Evolutionary conservation across 1,139 yeast species (phyloP).

Genomic region (Debaryomyces fabryi): DNA sequence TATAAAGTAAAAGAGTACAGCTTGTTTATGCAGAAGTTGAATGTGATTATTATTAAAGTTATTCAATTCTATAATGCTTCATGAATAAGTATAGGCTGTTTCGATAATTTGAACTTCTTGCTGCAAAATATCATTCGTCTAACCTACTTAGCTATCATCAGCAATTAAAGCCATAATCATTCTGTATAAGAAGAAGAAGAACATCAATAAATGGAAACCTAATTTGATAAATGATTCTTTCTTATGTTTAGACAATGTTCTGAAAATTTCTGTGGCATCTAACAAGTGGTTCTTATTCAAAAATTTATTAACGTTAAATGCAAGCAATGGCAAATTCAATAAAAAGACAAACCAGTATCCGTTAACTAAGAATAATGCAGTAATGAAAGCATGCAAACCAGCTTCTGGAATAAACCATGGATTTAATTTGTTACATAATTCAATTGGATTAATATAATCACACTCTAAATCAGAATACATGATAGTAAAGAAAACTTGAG

Average conservation of each 20-base stretch:
- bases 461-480: constrained; percentile 93
- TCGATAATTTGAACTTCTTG: neutral
- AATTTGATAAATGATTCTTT: constrained; percentile 88
- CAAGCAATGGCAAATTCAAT: constrained; percentile 82
- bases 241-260: constrained; percentile 92
- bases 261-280: constrained; percentile 97
- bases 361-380: constrained; percentile 73
- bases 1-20: neutral
- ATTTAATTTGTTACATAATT: constrained; percentile 90
- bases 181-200: constrained; percentile 94
- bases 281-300: constrained; percentile 78
- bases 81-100: neutral
- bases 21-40: constrained; percentile 6
- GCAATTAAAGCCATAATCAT: constrained; percentile 94
- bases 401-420: constrained; percentile 92
- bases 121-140: neutral
- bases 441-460: constrained; percentile 96
- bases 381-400: constrained; percentile 72
- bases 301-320: constrained; percentile 76
- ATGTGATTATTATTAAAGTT: neutral
- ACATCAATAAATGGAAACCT: constrained; percentile 88
- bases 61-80: constrained; percentile 8
- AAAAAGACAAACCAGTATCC: constrained; percentile 94
- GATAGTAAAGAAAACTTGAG: constrained; percentile 91
- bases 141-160: constrained; percentile 43